Percentiles rank a stretch among this genome's conserved stretches.
Conservation (phyloP, 2,329 filamentous ascomycete species). For the Zymoseptoria ardabiliae region DNA sequence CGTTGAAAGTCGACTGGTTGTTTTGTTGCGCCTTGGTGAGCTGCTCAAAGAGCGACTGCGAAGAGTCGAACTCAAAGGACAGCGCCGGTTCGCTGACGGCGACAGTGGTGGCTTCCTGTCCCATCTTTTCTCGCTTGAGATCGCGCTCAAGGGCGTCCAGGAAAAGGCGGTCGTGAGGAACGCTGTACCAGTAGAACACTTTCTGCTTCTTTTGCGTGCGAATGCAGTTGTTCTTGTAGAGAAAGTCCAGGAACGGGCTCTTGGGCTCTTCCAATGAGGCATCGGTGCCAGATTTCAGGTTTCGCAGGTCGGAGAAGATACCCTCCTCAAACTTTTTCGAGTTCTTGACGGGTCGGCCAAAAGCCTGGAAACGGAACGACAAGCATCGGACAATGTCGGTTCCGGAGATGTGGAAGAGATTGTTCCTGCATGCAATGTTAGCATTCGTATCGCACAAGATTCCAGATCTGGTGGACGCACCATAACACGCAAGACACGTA, state of each 20-base stretch:
- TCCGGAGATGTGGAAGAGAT: constrained; percentile 97
- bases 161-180: constrained; percentile 94
- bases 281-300: constrained; percentile 96
- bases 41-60: constrained; percentile 97
- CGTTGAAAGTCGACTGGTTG: constrained; percentile 83
- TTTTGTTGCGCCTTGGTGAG: constrained; percentile 98
- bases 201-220: constrained; percentile 99
- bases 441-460: constrained; percentile 3
- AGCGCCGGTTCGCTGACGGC: constrained; percentile 94
- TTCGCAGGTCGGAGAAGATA: constrained; percentile 97
- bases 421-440: constrained; percentile 58
- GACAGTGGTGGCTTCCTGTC: constrained; percentile 92
- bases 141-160: constrained; percentile 95
- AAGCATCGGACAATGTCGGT: constrained; percentile 98
- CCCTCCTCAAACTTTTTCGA: constrained; percentile 99
- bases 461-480: constrained; percentile 36
- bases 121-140: constrained; percentile 98
- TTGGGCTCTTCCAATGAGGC: constrained; percentile 97
- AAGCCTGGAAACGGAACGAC: constrained; percentile 96
- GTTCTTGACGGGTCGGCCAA: constrained; percentile 97
- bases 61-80: constrained; percentile 98
- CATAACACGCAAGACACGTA: constrained; percentile 98
- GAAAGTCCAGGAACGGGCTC: constrained; percentile 94
- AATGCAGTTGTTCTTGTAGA: constrained; percentile 99
- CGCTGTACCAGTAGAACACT: constrained; percentile 99